Evolutionary conservation across 345 rosid genomes (phyloP).

Genomic region (Chamaenerion angustifolium): DNA sequence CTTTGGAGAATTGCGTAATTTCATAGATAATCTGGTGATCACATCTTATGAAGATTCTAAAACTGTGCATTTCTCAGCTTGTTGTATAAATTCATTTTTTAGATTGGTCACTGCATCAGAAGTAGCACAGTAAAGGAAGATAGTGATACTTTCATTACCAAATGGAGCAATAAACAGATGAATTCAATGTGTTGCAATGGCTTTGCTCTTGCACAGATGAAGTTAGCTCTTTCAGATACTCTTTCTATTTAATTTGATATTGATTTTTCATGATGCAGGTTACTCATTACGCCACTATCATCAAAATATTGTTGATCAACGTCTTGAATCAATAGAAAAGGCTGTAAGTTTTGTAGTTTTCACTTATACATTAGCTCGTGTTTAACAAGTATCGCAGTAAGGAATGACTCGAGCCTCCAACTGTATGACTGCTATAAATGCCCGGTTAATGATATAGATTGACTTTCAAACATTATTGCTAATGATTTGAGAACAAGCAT

Average conservation of each 20-base stretch:
- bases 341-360: conserved; percentile 34
- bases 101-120: no score
- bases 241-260: conserved; percentile 5
- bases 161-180: not conserved
- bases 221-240: not conserved
- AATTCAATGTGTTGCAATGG: not conserved
- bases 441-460: no score
- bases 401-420: no score
- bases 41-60: not conserved
- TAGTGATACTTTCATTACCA: not conserved
- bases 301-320: conserved; percentile 40
- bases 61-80: not conserved
- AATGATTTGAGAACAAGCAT: no score
- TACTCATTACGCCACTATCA: conserved; percentile 46
- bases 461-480: no score
- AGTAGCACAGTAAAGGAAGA: not conserved
- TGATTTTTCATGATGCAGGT: conserved; percentile 27
- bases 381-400: not conserved
- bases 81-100: no score
- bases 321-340: conserved; percentile 57
- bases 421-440: no score
- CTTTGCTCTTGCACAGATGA: not conserved
- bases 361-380: not conserved
- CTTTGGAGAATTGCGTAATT: not conserved
- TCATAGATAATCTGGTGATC: not conserved